phyloP scores from a whole-genome alignment of 2,329 filamentous ascomycete genomes.

The Didymella glomerata region DNA sequence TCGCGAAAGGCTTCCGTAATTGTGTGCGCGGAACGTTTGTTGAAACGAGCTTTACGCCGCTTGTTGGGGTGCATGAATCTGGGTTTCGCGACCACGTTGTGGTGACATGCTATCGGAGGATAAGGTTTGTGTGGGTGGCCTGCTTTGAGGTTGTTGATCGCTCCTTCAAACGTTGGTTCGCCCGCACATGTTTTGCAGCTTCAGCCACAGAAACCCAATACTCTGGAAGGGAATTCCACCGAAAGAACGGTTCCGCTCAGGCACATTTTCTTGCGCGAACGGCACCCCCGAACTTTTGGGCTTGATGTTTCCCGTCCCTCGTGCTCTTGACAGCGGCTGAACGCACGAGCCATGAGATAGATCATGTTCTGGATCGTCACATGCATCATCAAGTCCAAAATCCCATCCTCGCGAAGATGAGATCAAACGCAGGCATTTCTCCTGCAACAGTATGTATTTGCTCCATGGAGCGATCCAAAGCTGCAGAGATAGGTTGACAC shows the following conservation, averaged over 20 bases:
- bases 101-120: not conserved
- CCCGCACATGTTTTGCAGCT: conserved; percentile 3
- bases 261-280: conserved; percentile 1
- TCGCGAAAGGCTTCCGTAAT: conserved; percentile 6
- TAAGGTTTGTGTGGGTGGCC: conserved; percentile 6
- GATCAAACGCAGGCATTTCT: not conserved
- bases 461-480: conserved; percentile 1
- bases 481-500: not conserved
- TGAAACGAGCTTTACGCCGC: conserved; percentile 11
- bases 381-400: not conserved
- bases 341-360: conserved; percentile 16
- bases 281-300: conserved; percentile 7
- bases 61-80: conserved; percentile 14
- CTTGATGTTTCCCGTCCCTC: conserved; percentile 11
- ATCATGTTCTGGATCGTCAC: conserved; percentile 16
- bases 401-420: conserved; percentile 4
- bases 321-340: conserved; percentile 20
- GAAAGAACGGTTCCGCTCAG: not conserved
- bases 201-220: conserved; percentile 7
- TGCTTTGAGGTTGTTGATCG: not conserved
- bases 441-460: not conserved
- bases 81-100: not conserved
- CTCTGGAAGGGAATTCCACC: conserved; percentile 2
- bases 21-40: not conserved
- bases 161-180: conserved; percentile 12